A percentile compares a stretch with the other conserved stretches of the same genome.
phyloP scores from a whole-genome alignment of 352 stramenopile species.

The Globisporangium paroecandrum region DNA sequence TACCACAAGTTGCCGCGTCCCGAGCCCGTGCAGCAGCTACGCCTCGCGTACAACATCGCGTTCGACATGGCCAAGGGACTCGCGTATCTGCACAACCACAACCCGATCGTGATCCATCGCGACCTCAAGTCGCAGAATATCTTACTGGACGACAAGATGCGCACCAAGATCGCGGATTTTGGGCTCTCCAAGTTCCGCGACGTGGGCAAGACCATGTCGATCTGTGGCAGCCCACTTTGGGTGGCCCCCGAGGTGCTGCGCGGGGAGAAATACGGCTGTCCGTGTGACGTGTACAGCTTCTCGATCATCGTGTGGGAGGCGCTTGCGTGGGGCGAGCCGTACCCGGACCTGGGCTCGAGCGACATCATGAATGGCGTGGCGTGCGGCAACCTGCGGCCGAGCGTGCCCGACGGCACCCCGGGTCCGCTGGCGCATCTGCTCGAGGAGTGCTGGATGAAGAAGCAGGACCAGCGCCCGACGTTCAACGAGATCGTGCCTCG shows the following conservation, averaged over 20 bases:
- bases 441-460: conserved; percentile 84
- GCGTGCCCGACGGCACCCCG: conserved; percentile 65
- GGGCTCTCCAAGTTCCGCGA: conserved; percentile 82
- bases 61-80: conserved; percentile 92
- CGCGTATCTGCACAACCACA: conserved; percentile 96
- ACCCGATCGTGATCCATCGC: conserved; percentile 97
- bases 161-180: conserved; percentile 84
- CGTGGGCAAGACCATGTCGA: conserved; percentile 85
- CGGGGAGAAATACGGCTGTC: conserved; percentile 77
- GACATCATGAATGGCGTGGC: conserved; percentile 87
- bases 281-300: conserved; percentile 86
- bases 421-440: conserved; percentile 48
- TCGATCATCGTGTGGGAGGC: conserved; percentile 89
- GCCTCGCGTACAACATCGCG: conserved; percentile 75
- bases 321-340: conserved; percentile 76
- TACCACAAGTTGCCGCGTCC: conserved; percentile 79
- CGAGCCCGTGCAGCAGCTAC: conserved; percentile 47
- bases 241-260: conserved; percentile 75
- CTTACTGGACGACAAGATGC: conserved; percentile 78
- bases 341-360: conserved; percentile 73
- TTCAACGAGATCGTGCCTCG: conserved; percentile 82
- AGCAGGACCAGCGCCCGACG: conserved; percentile 71
- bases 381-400: conserved; percentile 67
- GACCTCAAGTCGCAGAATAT: conserved; percentile 84
- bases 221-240: conserved; percentile 81